phyloP scores from a whole-genome alignment of 1,284 basidiomycete species.

The Puccinia horiana region DNA sequence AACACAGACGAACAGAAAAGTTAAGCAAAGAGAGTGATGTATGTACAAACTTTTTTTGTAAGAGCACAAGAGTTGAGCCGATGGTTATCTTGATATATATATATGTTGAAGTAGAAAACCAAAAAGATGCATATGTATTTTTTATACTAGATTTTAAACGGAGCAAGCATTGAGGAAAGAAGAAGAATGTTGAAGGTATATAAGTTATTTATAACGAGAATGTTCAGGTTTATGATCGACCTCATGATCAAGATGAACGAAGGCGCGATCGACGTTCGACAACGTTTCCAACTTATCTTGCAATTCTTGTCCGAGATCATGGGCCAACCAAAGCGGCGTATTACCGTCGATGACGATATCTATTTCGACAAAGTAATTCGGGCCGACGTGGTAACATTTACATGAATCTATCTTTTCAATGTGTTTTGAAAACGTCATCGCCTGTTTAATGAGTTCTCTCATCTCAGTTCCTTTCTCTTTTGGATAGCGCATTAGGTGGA shows the following conservation, averaged over 20 bases:
- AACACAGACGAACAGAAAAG: too few species aligned
- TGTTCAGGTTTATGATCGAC: constrained; percentile 55
- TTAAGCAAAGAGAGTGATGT: too few species aligned
- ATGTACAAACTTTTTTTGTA: too few species aligned
- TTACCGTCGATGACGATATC: constrained; percentile 89
- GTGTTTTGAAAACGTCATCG: constrained; percentile 72
- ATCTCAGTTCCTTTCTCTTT: background rate
- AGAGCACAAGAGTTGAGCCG: too few species aligned
- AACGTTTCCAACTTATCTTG: constrained; percentile 92
- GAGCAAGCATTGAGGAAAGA: background rate
- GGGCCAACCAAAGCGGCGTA: constrained; percentile 86
- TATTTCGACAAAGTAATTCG: constrained; percentile 88
- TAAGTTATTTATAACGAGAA: background rate
- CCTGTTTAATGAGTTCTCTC: constrained; percentile 54
- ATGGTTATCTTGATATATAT: too few species aligned
- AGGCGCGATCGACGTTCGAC: constrained; percentile 72
- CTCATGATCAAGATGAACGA: constrained; percentile 89
- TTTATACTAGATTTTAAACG: too few species aligned
- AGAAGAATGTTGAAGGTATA: background rate
- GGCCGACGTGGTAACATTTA: constrained; percentile 58
- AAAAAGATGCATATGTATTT: too few species aligned
- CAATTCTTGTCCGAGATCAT: constrained; percentile 76
- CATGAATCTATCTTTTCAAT: constrained; percentile 81
- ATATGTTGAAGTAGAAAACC: too few species aligned
- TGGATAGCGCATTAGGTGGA: background rate